Base-by-base conservation (phyloP, 1,139 yeast genomes). In the Zygosaccharomyces sapae region DNA sequence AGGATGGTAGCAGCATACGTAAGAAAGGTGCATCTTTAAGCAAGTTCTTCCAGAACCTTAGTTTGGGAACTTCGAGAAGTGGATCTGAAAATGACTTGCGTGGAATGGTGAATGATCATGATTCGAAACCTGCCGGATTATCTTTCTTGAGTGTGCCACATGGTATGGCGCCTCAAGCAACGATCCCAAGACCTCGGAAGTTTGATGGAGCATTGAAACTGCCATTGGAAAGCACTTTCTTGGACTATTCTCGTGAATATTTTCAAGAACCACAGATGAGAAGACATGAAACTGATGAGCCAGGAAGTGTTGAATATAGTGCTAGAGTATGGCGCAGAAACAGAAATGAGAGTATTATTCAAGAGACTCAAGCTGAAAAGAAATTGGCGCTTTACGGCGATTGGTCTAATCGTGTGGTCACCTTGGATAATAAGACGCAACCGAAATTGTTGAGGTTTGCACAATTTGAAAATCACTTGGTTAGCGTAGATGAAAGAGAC, bases 221-320 rank as follows among this genome's bases (percentile, higher is more conserved):
- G 7, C 90, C 95, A 0, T 67, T 83, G 20, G 73, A 75, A 12
- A 84, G 95, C 18, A 83, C 83, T 3, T 90, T 92, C 62, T 82
- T 90, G 55, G 95, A 87, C 48, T 92, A 89, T 72, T 81, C 92
- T 56, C 80, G 90, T 54, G 98, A 92, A 63, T 90, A 89, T 62
- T 92, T 90, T 69, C 96, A 90, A 61, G 97, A 90, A 62, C 97
- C 99, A 0, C 97, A 92, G 63, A 86, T 92, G 85, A 81, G 88
- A 13, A 82, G 81, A 53, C 79, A 81, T 49, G 97, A 92, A 59
- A 73, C 81, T 16, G 97, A 90, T 57, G 96, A 90, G 62, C 95
- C 96, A 0, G 98, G 97, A 0, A 86, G 96, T 48, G 80, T 83
- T 52, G 92, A 88, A 53, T 87, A 88, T 59, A 81, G 86, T 31